Conservation (phyloP, 208 protist genomes). For the Trypanosoma theileri region DNA sequence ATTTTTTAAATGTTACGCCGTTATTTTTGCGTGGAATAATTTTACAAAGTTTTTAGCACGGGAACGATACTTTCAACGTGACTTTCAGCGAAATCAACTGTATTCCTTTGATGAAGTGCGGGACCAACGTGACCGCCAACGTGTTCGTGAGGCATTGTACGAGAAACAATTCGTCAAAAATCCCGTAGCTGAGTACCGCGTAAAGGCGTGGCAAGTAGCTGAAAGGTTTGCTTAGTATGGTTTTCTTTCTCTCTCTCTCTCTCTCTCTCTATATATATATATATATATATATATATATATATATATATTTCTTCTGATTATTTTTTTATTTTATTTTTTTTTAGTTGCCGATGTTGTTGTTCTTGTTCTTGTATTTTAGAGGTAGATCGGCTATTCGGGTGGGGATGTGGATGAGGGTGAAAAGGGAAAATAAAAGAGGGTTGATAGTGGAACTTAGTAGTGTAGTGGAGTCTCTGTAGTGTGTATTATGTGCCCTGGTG, state of each 20-base stretch:
- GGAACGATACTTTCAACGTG: constrained; percentile 84
- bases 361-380: too few species aligned
- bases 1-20: constrained; percentile 71
- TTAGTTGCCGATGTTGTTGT: too few species aligned
- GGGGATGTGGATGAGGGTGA: background rate
- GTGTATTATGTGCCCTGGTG: too few species aligned
- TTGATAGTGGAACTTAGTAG: background rate
- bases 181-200: constrained; percentile 79
- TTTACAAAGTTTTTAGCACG: constrained; percentile 81
- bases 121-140: constrained; percentile 80
- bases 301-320: too few species aligned
- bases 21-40: constrained; percentile 80
- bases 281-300: too few species aligned
- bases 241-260: background rate
- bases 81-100: constrained; percentile 88
- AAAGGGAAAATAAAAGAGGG: background rate
- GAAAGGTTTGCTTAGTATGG: constrained; percentile 70
- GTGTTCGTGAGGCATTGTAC: constrained; percentile 84
- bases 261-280: constrained; percentile 3
- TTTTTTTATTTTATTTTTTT: too few species aligned
- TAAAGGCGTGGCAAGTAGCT: constrained; percentile 88
- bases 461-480: too few species aligned
- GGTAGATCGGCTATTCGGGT: too few species aligned
- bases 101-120: constrained; percentile 84
- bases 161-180: constrained; percentile 87